Evolutionary conservation across 1,139 yeast genomes (phyloP).

Genomic region (Yamadazyma triangularis): DNA sequence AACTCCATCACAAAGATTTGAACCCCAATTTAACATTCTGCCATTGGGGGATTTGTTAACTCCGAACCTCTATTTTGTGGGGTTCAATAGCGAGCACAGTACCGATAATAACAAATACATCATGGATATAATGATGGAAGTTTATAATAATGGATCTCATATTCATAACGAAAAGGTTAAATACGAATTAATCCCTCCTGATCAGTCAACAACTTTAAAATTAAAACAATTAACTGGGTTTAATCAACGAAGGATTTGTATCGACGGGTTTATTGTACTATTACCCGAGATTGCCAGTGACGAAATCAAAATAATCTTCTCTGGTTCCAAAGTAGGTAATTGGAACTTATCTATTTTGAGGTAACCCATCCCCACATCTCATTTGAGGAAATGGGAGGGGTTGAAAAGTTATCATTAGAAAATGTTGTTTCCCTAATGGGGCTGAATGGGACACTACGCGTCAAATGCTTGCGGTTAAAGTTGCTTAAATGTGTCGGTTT

Average conservation of each 20-base stretch:
- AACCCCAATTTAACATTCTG: constrained; percentile 66
- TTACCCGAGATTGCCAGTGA: constrained; percentile 20
- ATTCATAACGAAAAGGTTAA: constrained; percentile 38
- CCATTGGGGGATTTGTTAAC: constrained; percentile 58
- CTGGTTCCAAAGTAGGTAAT: constrained; percentile 17
- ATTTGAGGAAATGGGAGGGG: too few species aligned
- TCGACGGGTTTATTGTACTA: constrained; percentile 47
- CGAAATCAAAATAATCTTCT: constrained; percentile 8
- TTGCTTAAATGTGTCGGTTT: too few species aligned
- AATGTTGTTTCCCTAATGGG: too few species aligned
- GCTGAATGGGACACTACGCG: too few species aligned
- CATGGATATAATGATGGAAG: constrained; percentile 56
- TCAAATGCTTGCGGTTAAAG: too few species aligned
- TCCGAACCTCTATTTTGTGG: constrained; percentile 51
- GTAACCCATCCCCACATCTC: too few species aligned
- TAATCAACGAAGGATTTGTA: constrained; percentile 40
- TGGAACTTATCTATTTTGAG: constrained; percentile 15
- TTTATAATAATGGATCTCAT: constrained; percentile 42
- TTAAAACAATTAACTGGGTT: constrained; percentile 15
- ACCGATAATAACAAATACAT: too few species aligned
- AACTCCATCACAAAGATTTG: constrained; percentile 61
- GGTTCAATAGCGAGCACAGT: constrained; percentile 37
- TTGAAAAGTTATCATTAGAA: too few species aligned
- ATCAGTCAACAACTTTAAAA: constrained; percentile 23
- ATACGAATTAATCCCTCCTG: constrained; percentile 31